phyloP scores from a whole-genome alignment of 257 asterid genomes.

The Primulina tabacum region DNA sequence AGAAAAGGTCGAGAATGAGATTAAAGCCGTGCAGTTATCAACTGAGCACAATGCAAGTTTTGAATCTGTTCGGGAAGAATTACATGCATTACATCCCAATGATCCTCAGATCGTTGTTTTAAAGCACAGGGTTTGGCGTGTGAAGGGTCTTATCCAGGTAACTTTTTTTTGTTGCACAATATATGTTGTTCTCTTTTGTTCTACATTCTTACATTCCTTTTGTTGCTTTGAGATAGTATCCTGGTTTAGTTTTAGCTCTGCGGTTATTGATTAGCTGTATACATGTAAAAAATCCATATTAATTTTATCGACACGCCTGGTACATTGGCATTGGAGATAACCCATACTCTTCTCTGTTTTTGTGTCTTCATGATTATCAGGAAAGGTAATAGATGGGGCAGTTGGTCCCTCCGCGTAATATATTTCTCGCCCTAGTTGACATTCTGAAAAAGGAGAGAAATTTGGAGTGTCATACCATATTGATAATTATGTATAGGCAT shows the following conservation, averaged over 20 bases:
- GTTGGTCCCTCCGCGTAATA: not conserved
- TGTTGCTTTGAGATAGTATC: not conserved
- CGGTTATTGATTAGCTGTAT: no score
- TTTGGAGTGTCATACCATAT: no score
- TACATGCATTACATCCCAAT: conserved; percentile 62
- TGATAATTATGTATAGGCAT: not conserved
- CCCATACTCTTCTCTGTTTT: no score
- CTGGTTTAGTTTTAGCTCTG: no score
- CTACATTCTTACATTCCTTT: not conserved
- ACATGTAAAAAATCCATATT: no score
- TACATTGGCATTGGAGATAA: no score
- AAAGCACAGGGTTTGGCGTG: conserved; percentile 86
- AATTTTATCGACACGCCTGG: no score
- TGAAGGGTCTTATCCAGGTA: conserved; percentile 90
- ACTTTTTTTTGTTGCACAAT: not conserved
- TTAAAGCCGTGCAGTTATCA: conserved; percentile 72
- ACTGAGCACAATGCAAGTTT: conserved; percentile 68
- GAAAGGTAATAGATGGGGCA: not conserved
- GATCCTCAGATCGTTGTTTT: conserved; percentile 72
- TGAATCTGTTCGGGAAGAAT: conserved; percentile 66
- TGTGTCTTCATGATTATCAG: not conserved
- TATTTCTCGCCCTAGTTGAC: not conserved
- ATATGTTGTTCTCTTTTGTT: not conserved
- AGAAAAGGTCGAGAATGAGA: conserved; percentile 39
- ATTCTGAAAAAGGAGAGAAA: not conserved